Percentiles rank a stretch among this genome's conserved stretches.
phyloP scores from a whole-genome alignment of 2,329 filamentous ascomycete species.

The Pyrenophora tritici-repentis region DNA sequence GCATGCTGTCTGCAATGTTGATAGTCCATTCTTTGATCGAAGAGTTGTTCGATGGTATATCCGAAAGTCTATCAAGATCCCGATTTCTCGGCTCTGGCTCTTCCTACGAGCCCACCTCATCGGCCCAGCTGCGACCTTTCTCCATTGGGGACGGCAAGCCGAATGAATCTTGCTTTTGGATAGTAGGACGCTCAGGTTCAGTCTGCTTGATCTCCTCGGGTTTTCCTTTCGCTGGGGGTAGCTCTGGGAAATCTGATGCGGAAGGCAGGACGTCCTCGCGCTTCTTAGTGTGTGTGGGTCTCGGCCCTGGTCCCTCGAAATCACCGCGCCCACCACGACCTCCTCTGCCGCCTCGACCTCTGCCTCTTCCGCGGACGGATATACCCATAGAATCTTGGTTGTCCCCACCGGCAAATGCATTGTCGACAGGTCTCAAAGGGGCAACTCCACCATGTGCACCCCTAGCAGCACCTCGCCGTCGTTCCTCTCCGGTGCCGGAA shows the following conservation, averaged over 20 bases:
- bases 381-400: constrained; percentile 24
- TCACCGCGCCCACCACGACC: constrained; percentile 39
- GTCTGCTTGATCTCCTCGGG: constrained; percentile 25
- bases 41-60: neutral
- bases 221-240: constrained; percentile 41
- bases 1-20: too few species aligned
- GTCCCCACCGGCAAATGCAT: constrained; percentile 20
- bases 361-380: constrained; percentile 33
- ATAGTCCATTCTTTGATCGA: too few species aligned
- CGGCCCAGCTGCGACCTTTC: constrained; percentile 51
- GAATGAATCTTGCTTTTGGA: constrained; percentile 42
- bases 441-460: constrained; percentile 59
- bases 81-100: constrained; percentile 9
- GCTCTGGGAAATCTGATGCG: constrained; percentile 53
- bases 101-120: constrained; percentile 47
- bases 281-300: constrained; percentile 16
- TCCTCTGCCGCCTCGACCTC: constrained; percentile 42
- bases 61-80: too few species aligned
- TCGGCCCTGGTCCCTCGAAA: constrained; percentile 16
- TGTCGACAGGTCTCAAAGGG: constrained; percentile 33
- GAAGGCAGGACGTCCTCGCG: constrained; percentile 40
- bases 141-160: constrained; percentile 37
- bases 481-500: constrained; percentile 48
- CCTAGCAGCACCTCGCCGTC: constrained; percentile 52
- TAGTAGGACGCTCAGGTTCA: constrained; percentile 26